Evolutionary conservation across 1,139 yeast species (phyloP), one percentile per base, ranked within the genome.

Genomic region (Sugiyamaella pinicola): DNA sequence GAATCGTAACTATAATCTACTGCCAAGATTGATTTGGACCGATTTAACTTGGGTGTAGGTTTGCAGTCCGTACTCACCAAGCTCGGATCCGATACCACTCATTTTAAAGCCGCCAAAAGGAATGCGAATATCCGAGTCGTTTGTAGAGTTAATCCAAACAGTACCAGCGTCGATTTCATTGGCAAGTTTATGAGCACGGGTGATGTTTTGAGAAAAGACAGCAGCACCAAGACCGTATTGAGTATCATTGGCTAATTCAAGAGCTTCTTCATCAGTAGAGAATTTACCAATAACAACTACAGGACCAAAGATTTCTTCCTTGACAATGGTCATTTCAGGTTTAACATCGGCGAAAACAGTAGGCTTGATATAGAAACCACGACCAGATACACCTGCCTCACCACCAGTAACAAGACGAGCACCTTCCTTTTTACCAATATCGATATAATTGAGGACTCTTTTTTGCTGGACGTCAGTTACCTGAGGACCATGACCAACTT

Each of bases 21-120:
- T 58, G 44, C 65, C 67, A 42, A 66, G 47, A 58, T 65, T 65
- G 50, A 87, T 81, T 63, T 85, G 91, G 51, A 87, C 80, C 19
- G 95, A 85, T 75, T 89, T 89, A 55, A 84, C 82, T 67, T 85
- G 88, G 34, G 95, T 83, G 73, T 88, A 89, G 60, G 82, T 79
- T 54, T 79, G 76, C 55, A 89, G 76, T 56, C 96, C 96, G 64
- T 84, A 83, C 67, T 85, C 85, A 55, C 96, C 96, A 62, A 89
- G 77, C 73, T 89, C 96, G 69, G 95, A 81, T 54, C 96, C 96
- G 59, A 87, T 78, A 61, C 96, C 96, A 64, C 88, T 81, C 83
- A 82, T 77, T 75, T 89, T 89, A 66, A 77, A 79, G 42, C 87
- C 87, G 62, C 96, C 96, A 67, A 89, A 89, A 57, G 96, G 96